These are phyloP conservation scores for Anisodus acutangulus DNA, from an alignment of 257 asterid species.

Conservation along the genomic window DNA sequence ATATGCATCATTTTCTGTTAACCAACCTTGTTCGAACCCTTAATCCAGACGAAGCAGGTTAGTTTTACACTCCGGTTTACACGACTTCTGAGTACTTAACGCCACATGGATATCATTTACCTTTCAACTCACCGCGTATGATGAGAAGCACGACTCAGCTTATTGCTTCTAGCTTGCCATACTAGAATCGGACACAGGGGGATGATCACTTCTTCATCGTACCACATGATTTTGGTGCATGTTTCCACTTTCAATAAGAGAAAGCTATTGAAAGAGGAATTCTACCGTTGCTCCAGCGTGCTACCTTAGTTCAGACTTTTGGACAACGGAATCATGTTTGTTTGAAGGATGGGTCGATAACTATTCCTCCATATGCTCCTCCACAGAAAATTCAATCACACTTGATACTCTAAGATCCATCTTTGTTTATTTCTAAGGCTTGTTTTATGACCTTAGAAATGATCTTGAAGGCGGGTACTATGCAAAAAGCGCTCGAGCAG, in stretches of 20 bases:
- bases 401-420: slow-evolving; percentile 22
- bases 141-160: slow-evolving; percentile 64
- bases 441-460: slow-evolving; percentile 17
- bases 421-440: background rate
- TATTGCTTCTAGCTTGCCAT: slow-evolving; percentile 83
- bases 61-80: slow-evolving; percentile 62
- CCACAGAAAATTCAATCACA: slow-evolving; percentile 12
- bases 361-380: slow-evolving; percentile 22
- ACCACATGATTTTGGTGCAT: slow-evolving; percentile 89
- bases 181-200: slow-evolving; percentile 89
- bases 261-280: slow-evolving; percentile 79
- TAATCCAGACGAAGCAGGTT: slow-evolving; percentile 64
- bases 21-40: slow-evolving; percentile 77
- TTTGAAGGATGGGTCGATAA: slow-evolving; percentile 16
- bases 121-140: slow-evolving; percentile 63
- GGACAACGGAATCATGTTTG: slow-evolving; percentile 23
- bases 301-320: slow-evolving; percentile 24
- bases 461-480: slow-evolving; percentile 42
- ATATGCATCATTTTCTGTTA: slow-evolving; percentile 35
- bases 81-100: slow-evolving; percentile 75
- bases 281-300: background rate
- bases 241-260: slow-evolving; percentile 90
- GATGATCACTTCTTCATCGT: slow-evolving; percentile 86
- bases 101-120: slow-evolving; percentile 84
- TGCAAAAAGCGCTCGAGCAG: slow-evolving; percentile 25